A percentile compares a stretch with the other conserved stretches of the same genome.
These are phyloP conservation scores for Pleodorina starrii DNA, from an alignment of 139 green algal species.

Conservation along the genomic window DNA sequence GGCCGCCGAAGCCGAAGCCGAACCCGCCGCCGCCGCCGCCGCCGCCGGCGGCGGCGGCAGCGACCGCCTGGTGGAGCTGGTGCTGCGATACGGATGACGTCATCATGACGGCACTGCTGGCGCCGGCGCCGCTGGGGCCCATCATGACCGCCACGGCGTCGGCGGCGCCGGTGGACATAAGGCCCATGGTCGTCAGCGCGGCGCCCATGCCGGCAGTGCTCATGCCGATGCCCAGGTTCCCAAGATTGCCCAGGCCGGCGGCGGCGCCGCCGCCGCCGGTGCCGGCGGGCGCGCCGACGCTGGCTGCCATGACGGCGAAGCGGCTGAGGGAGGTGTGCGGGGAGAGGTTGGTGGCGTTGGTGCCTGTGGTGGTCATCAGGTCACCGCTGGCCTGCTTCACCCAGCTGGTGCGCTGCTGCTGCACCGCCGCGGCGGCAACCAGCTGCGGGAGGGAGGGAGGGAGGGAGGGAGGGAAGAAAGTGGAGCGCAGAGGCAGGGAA, in stretches of 20 bases:
- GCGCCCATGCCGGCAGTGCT: not conserved
- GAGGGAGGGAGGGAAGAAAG: not conserved
- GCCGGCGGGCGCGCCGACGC: not conserved
- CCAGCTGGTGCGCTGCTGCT: constrained; percentile 32
- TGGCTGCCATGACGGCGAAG: not conserved
- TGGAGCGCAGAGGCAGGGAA: not conserved
- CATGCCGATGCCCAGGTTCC: no score
- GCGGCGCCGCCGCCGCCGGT: not conserved
- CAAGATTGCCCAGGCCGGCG: not conserved
- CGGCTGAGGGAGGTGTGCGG: constrained; percentile 24
- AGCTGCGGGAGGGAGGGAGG: constrained; percentile 3
- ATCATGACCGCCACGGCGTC: constrained; percentile 11
- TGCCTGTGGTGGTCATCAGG: not conserved
- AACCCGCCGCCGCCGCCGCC: not conserved
- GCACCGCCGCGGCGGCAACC: not conserved
- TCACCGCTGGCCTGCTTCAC: constrained; percentile 34
- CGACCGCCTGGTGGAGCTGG: not conserved
- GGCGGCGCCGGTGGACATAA: constrained; percentile 14
- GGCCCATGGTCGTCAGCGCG: not conserved
- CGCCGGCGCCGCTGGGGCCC: constrained; percentile 2
- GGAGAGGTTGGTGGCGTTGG: not conserved
- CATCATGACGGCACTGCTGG: not conserved
- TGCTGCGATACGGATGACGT: not conserved
- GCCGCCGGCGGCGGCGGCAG: not conserved
- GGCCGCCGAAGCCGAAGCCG: not conserved